A percentile compares a stretch with the other conserved stretches of the same genome.
Conservation (phyloP, 2,329 filamentous ascomycete genomes). For the Cercospora janseana region DNA sequence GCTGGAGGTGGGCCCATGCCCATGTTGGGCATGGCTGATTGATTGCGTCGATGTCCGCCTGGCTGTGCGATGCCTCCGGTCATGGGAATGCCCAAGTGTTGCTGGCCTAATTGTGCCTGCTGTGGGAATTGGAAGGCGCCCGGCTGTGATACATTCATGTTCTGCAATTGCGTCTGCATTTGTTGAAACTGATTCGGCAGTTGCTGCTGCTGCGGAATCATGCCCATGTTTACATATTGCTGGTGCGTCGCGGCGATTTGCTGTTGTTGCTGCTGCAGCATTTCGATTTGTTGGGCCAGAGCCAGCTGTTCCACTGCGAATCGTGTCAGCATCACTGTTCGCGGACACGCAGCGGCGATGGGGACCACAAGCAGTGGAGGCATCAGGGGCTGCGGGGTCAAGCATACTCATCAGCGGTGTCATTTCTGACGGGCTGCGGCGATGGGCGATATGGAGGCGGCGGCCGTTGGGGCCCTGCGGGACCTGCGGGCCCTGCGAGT, state of each 20-base stretch:
- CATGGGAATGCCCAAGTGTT: conserved; percentile 67
- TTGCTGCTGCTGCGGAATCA: conserved; percentile 82
- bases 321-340: conserved; percentile 33
- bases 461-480: conserved; percentile 73
- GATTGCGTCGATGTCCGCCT: conserved; percentile 90
- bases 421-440: conserved; percentile 93
- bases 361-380: neutral
- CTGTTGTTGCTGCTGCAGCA: conserved; percentile 95
- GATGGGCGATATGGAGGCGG: conserved; percentile 93
- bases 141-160: conserved; percentile 65
- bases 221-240: conserved; percentile 96
- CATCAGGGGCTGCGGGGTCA: neutral
- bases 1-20: conserved; percentile 75
- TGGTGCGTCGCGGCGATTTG: conserved; percentile 95
- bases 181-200: conserved; percentile 74
- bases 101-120: conserved; percentile 59
- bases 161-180: conserved; percentile 75
- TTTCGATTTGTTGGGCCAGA: conserved; percentile 96
- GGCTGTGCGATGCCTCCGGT: conserved; percentile 70
- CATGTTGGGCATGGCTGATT: conserved; percentile 92
- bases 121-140: conserved; percentile 84
- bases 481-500: conserved; percentile 46
- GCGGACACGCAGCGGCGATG: neutral
- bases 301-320: conserved; percentile 87
- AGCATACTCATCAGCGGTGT: conserved; percentile 96